Evolutionary conservation across 352 stramenopile species (phyloP).

Genomic region (Phytopythium litorale): DNA sequence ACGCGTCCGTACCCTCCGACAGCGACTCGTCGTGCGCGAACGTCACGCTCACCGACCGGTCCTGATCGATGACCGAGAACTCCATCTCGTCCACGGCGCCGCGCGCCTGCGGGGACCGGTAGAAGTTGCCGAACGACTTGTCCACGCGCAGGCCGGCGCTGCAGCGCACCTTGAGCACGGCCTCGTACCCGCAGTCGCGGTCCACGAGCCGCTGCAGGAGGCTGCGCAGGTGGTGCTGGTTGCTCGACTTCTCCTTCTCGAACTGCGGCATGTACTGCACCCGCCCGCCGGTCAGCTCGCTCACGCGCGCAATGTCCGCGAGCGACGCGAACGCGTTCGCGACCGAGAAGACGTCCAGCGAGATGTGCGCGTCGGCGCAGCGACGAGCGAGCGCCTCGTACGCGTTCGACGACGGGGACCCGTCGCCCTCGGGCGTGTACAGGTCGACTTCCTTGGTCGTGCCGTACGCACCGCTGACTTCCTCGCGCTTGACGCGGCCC

Average conservation of each 20-base stretch:
- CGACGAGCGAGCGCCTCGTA: conserved; percentile 66
- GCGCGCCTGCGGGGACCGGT: conserved; percentile 27
- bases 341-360: conserved; percentile 82
- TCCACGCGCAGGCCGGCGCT: conserved; percentile 82
- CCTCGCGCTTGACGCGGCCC: conserved; percentile 73
- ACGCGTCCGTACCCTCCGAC: conserved; percentile 64
- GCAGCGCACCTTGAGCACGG: conserved; percentile 87
- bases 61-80: conserved; percentile 84
- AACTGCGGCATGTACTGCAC: conserved; percentile 87
- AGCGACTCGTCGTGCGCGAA: conserved; percentile 88
- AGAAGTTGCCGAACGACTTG: conserved; percentile 84
- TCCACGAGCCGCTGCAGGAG: conserved; percentile 69
- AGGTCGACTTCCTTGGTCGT: conserved; percentile 85
- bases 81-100: conserved; percentile 85
- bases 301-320: conserved; percentile 74
- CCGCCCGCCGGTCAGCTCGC: conserved; percentile 81
- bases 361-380: conserved; percentile 79
- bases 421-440: conserved; percentile 65
- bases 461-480: conserved; percentile 75
- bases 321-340: conserved; percentile 82
- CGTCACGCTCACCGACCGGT: conserved; percentile 81
- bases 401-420: conserved; percentile 23
- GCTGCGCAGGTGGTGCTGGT: conserved; percentile 73
- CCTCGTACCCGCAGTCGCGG: conserved; percentile 79
- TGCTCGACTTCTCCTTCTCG: conserved; percentile 80